Conservation (phyloP, 352 stramenopile genomes). For the Globisporangium barbulae region DNA sequence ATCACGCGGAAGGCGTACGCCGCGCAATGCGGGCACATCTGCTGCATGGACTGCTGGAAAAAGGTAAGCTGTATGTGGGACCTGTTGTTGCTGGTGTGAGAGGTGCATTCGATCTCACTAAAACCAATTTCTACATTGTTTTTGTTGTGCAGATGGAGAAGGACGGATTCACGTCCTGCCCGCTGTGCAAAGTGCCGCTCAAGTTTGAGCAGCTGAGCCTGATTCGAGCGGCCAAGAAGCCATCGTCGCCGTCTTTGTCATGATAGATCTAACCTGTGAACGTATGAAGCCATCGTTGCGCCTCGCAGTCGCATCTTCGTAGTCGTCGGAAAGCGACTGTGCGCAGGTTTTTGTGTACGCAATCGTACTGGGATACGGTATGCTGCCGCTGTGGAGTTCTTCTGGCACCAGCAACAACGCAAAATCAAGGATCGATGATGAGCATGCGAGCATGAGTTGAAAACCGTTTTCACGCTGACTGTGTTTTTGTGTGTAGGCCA, state of each 20-base stretch:
- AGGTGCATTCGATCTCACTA: background rate
- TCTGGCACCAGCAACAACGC: background rate
- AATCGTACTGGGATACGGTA: constrained; percentile 4
- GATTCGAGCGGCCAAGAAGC: constrained; percentile 60
- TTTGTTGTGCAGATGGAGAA: constrained; percentile 54
- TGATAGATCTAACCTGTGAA: background rate
- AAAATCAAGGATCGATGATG: constrained; percentile 1
- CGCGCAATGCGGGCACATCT: constrained; percentile 80
- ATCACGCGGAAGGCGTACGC: constrained; percentile 75
- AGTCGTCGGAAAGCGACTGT: constrained; percentile 3
- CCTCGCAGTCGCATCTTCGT: background rate
- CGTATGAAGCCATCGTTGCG: background rate
- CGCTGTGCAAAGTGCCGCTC: constrained; percentile 72
- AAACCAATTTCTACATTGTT: background rate
- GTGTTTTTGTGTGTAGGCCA: background rate
- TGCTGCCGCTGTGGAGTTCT: background rate
- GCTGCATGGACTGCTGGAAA: constrained; percentile 80
- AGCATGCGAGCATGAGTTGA: constrained; percentile 1
- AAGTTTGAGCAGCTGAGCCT: constrained; percentile 67
- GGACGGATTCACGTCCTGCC: constrained; percentile 68
- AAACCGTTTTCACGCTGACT: background rate
- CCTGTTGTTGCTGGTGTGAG: background rate
- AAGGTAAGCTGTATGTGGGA: constrained; percentile 36
- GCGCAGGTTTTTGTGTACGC: constrained; percentile 9
- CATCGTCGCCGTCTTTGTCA: background rate